Evolutionary conservation across 805 yeast species (phyloP), one percentile per base, ranked within the genome.

Genomic region (Candida caryicola): DNA sequence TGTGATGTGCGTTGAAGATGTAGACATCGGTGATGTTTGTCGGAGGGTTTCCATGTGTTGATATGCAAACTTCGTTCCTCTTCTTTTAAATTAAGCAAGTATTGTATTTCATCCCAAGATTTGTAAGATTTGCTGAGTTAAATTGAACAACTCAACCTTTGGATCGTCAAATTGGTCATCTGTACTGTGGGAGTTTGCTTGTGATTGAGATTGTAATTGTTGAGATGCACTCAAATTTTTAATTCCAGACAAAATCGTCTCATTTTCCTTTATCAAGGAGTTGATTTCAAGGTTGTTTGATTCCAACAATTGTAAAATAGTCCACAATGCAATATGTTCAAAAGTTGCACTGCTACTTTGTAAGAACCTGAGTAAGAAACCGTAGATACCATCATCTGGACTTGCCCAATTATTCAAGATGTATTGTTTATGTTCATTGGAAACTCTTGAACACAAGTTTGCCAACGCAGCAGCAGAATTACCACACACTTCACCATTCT

Each of bases 391-490:
- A 43, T 87, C 89, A 35, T 76, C 77, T 30, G 95, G 95, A 42
- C 69, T 69, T 16, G 76, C 69, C 95, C 97, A 93, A 48, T 81
- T 76, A 38, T 78, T 75, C 41, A 88, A 73, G 44, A 93, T 86
- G 47, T 82, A 81, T 37, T 65, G 69, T 42, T 81, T 75, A 62
- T 90, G 90, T 51, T 87, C 90, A 51, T 77, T 77, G 13, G 69
- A 59, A 26, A 91, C 87, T 64, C 96, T 80, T 4, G 97, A 89
- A 50, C 96, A 88, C 51, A 93, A 70, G 58, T 93, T 93, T 21
- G 99, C 99, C 49, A 93, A 74, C 2, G 99, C 98, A 26, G 99
- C 99, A 12, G 98, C 99, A 2, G 96, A 85, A 63, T 93, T 93
- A 40, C 99, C 99, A 61, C 96, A 93, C 13, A 93, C 97, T 64